Evolutionary conservation across 768 basidiomycete species (phyloP), one percentile per base, ranked within the genome.

Genomic region (Rhizopogon vinicolor): DNA sequence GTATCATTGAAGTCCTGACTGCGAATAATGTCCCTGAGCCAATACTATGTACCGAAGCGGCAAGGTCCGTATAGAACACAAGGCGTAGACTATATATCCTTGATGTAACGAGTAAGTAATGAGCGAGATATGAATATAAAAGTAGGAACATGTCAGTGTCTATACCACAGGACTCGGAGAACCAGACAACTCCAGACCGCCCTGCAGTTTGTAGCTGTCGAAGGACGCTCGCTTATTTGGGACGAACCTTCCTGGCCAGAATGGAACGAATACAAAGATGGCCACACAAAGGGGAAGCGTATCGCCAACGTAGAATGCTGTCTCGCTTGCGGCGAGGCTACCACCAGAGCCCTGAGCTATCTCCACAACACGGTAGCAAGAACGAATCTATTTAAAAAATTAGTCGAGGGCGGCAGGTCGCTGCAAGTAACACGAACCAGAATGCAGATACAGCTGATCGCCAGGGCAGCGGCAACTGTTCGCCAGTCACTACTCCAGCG

Each of bases 221-320:
- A 35, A 49, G 19, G 48, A 35, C 19, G 37, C 37, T 49, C 22
- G 14, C 14, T 3, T 28, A 6, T 31, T 53, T 1, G 31, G 28
- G 18, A 84, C 82, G 62, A 81, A 80, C 58, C 78, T 66, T 6
- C 84, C 83, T 3, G 86, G 88, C 86, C 87, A 91, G 65, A 85
- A 83, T 13, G 73, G 62, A 16, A 79, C 70, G 60, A 85, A 87
- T 13, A 81, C 70, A 0, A 66, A 67, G 43, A 84, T 78, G 25
- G 86, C 84, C 33, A 89, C 64, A 56, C 84, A 77, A 7, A 89
- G 74, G 7, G 87, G 87, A 5, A 88, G 72, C 0, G 85, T 80
- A 65, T 91, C 84, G 40, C 89, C 72, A 1, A 71, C 79, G 63
- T 88, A 91, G 66, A 91, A 88, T 60, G 76, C 81, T 3, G 63